Evolutionary conservation across 2,329 filamentous ascomycete species (phyloP).

Genomic region (Colletotrichum australisinense): DNA sequence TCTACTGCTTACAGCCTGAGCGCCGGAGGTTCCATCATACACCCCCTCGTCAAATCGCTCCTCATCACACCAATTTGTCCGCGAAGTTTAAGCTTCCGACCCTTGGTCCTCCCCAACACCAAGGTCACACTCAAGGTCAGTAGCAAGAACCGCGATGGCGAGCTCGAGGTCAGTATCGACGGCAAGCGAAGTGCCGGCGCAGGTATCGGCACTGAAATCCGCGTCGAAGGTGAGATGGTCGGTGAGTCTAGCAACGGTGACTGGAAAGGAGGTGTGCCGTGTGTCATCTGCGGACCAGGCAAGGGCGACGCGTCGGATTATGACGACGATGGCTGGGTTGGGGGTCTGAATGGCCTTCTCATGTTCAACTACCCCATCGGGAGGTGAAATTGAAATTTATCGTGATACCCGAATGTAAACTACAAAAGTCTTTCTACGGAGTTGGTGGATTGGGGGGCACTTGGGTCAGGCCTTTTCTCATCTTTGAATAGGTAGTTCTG

Average conservation of each 20-base stretch:
- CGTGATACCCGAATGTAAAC: constrained; percentile 32
- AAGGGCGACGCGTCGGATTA: constrained; percentile 58
- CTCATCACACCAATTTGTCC: constrained; percentile 95
- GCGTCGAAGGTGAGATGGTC: constrained; percentile 88
- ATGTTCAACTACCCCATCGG: constrained; percentile 99
- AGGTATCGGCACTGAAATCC: constrained; percentile 82
- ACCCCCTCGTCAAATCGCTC: constrained; percentile 89
- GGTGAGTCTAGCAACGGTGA: constrained; percentile 56
- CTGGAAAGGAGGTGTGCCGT: constrained; percentile 87
- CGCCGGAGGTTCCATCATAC: constrained; percentile 91
- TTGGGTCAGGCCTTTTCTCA: not conserved
- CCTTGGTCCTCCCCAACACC: constrained; percentile 89
- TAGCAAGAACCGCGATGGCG: constrained; percentile 80
- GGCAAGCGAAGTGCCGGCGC: constrained; percentile 77
- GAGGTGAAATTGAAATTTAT: constrained; percentile 20
- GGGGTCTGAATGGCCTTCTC: constrained; percentile 88
- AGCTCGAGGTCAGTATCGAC: constrained; percentile 84
- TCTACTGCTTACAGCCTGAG: constrained; percentile 97
- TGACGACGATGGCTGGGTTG: constrained; percentile 95
- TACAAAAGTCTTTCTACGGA: constrained; percentile 31
- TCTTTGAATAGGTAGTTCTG: not conserved
- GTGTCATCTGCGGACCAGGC: constrained; percentile 77
- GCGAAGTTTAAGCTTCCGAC: constrained; percentile 90
- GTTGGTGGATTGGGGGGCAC: constrained; percentile 18
- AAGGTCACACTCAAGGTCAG: constrained; percentile 86